Percentiles rank a stretch among this genome's conserved stretches.
Evolutionary conservation across 2,329 filamentous ascomycete genomes (phyloP).

Genomic region (Penicillium sp.): DNA sequence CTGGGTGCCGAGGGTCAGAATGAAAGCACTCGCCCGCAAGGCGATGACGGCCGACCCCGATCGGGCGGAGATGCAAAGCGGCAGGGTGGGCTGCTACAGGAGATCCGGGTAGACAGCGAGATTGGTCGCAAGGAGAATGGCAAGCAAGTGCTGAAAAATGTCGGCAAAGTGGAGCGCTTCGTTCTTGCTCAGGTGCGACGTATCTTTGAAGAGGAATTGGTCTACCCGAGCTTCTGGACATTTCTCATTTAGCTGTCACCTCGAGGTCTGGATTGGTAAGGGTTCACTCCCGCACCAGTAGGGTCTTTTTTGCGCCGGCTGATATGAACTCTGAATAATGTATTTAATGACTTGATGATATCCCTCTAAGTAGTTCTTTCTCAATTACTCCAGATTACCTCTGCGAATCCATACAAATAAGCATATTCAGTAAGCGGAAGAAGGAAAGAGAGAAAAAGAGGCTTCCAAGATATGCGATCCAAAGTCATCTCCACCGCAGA

Average conservation of each 20-base stretch:
- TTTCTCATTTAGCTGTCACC: slow-evolving; percentile 64
- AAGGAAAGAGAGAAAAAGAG: too few relatives aligned
- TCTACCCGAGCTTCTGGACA: slow-evolving; percentile 98
- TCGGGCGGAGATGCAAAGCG: slow-evolving; percentile 36
- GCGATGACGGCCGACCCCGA: slow-evolving; percentile 28
- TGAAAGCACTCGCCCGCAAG: slow-evolving; percentile 21
- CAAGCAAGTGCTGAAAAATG: slow-evolving; percentile 94
- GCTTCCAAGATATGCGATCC: too few relatives aligned
- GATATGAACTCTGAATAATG: too few relatives aligned
- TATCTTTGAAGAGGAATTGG: slow-evolving; percentile 98
- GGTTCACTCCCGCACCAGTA: too few relatives aligned
- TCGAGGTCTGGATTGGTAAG: too few relatives aligned
- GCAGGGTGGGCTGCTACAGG: slow-evolving; percentile 74
- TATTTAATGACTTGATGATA: too few relatives aligned
- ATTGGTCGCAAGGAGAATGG: slow-evolving; percentile 88
- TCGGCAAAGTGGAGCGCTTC: slow-evolving; percentile 97
- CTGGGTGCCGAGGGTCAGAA: slow-evolving; percentile 48
- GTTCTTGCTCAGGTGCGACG: slow-evolving; percentile 91
- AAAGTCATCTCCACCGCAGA: too few relatives aligned
- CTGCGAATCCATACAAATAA: too few relatives aligned
- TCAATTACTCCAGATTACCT: too few relatives aligned
- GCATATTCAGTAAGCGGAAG: too few relatives aligned
- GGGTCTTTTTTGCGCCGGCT: too few relatives aligned
- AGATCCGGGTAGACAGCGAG: slow-evolving; percentile 95
- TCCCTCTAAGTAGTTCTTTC: too few relatives aligned